Percentiles rank a stretch among this genome's conserved stretches.
phyloP scores from a whole-genome alignment of 768 basidiomycete genomes.

The Boletus sp. region DNA sequence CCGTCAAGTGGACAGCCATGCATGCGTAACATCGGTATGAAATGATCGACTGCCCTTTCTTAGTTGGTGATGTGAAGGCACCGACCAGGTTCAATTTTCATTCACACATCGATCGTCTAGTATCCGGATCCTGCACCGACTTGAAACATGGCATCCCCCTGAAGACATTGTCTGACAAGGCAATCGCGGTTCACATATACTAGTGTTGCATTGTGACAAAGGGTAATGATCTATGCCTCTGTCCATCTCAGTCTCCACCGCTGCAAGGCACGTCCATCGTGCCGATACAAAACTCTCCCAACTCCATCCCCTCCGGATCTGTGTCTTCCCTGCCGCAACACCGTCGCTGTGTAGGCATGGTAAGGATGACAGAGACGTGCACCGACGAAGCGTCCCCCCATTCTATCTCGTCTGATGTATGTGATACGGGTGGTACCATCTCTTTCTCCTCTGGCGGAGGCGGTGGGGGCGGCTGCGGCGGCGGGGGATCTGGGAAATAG shows the following conservation, averaged over 20 bases:
- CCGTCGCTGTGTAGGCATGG: conserved; percentile 35
- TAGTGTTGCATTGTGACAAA: neutral
- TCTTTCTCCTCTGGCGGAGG: neutral
- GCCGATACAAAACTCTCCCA: conserved; percentile 35
- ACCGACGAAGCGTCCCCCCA: conserved; percentile 20
- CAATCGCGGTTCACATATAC: neutral
- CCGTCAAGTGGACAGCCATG: no score
- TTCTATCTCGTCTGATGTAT: neutral
- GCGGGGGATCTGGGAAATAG: neutral
- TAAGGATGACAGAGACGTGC: conserved; percentile 40
- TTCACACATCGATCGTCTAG: no score
- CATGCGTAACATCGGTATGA: no score
- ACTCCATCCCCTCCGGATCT: conserved; percentile 22
- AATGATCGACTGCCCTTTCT: no score
- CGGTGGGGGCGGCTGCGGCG: neutral
- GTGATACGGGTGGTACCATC: neutral
- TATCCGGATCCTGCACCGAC: no score
- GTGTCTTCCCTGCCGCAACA: neutral
- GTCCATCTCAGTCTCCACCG: neutral
- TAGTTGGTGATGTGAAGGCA: no score
- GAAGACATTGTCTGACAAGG: neutral
- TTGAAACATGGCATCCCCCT: no score
- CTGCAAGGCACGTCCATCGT: conserved; percentile 19
- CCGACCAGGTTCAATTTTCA: no score
- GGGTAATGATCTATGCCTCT: neutral